Percentiles rank a stretch among this genome's conserved stretches.
Evolutionary conservation across 73 alveolate species (phyloP).

Genomic region (Symbiodinium pilosum): DNA sequence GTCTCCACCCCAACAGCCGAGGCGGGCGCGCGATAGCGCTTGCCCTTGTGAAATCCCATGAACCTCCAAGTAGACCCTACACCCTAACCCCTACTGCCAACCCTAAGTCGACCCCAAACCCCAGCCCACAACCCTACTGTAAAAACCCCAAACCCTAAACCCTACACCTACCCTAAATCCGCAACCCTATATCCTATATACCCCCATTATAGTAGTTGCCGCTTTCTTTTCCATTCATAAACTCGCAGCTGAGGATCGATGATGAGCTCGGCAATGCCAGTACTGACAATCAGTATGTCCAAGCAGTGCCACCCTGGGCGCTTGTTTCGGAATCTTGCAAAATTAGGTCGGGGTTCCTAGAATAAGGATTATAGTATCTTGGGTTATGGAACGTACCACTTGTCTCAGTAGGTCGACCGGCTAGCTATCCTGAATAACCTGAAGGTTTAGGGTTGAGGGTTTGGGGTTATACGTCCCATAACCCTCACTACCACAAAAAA

Average conservation of each 20-base stretch:
- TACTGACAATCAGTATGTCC: slow-evolving; percentile 58
- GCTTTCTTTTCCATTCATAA: background rate
- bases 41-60: too few relatives aligned
- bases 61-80: background rate
- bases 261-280: slow-evolving; percentile 79
- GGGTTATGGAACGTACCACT: too few relatives aligned
- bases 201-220: background rate
- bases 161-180: background rate
- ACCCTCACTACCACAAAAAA: too few relatives aligned
- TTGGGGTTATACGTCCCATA: too few relatives aligned
- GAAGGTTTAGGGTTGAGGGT: too few relatives aligned
- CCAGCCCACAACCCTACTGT: background rate
- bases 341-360: too few relatives aligned
- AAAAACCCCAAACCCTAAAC: background rate
- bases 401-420: too few relatives aligned
- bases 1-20: too few relatives aligned
- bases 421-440: too few relatives aligned
- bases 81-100: background rate
- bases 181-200: background rate
- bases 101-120: background rate
- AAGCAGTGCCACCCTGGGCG: slow-evolving; percentile 47
- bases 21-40: too few relatives aligned
- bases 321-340: too few relatives aligned
- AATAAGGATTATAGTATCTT: background rate
- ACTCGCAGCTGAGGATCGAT: slow-evolving; percentile 15